phyloP scores from a whole-genome alignment of 2,329 filamentous ascomycete genomes.

The Ophiostoma triangulosporum region DNA sequence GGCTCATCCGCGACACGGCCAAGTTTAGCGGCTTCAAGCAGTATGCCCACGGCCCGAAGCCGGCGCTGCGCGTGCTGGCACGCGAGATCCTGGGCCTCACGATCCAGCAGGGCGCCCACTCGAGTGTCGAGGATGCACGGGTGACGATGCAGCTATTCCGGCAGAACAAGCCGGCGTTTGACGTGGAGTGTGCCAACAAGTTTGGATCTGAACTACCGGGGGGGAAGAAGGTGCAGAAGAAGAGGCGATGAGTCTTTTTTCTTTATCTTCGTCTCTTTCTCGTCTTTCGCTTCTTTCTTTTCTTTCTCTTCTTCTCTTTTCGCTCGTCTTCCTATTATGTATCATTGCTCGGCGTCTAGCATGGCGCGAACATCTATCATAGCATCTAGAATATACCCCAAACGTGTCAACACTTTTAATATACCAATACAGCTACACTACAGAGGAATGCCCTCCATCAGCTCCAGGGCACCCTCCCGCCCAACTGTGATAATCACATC shows the following conservation, averaged over 20 bases:
- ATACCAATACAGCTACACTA: not conserved
- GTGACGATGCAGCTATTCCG: conserved; percentile 84
- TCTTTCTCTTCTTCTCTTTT: not conserved
- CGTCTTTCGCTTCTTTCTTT: not conserved
- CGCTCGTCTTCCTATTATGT: not conserved
- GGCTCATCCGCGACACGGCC: conserved; percentile 74
- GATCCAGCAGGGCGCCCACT: conserved; percentile 51
- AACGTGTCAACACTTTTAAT: not conserved
- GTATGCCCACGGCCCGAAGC: conserved; percentile 52
- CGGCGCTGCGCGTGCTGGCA: conserved; percentile 47
- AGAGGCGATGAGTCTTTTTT: conserved; percentile 18
- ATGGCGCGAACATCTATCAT: not conserved
- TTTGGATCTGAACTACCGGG: conserved; percentile 30
- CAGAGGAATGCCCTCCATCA: conserved; percentile 57
- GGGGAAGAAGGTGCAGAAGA: conserved; percentile 15
- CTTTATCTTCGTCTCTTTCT: not conserved
- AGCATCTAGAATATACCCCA: not conserved
- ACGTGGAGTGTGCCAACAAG: conserved; percentile 60
- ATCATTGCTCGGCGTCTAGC: not conserved
- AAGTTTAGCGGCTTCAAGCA: conserved; percentile 62
- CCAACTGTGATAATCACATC: conserved; percentile 61
- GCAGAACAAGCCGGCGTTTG: conserved; percentile 71
- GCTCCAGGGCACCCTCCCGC: conserved; percentile 48
- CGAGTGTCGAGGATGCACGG: conserved; percentile 65
- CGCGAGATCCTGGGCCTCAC: conserved; percentile 44